phyloP scores from a whole-genome alignment of 106 monocot species.

The Phalaenopsis equestris region DNA sequence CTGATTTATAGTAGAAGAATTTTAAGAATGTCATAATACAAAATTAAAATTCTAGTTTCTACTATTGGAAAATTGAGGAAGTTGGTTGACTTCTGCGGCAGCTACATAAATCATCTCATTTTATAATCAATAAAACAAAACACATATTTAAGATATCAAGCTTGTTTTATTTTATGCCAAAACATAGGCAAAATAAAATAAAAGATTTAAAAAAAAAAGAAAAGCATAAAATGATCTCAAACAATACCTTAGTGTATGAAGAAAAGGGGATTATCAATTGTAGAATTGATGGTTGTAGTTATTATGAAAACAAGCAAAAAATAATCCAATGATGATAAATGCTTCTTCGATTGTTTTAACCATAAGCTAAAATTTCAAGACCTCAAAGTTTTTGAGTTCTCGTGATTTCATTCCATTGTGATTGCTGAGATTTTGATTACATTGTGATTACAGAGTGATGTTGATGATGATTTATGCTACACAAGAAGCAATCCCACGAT shows the following conservation, averaged over 20 bases:
- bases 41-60: not conserved
- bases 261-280: too few species aligned
- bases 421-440: not conserved
- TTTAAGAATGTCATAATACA: not conserved
- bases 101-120: too few species aligned
- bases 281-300: not conserved
- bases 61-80: too few species aligned
- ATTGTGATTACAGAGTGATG: not conserved
- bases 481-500: not conserved
- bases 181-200: not conserved
- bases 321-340: not conserved
- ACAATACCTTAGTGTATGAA: too few species aligned
- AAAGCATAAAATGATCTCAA: not conserved
- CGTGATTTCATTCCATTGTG: not conserved
- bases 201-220: too few species aligned
- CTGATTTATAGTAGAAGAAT: not conserved
- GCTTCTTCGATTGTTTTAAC: not conserved
- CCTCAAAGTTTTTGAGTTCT: not conserved
- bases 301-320: not conserved
- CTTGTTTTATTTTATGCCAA: not conserved
- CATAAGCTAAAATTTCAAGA: not conserved
- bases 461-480: not conserved
- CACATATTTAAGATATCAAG: too few species aligned
- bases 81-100: too few species aligned
- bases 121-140: too few species aligned